Base-by-base conservation (phyloP, 139 green algal species). In the Limnomonas spitsbergensis region DNA sequence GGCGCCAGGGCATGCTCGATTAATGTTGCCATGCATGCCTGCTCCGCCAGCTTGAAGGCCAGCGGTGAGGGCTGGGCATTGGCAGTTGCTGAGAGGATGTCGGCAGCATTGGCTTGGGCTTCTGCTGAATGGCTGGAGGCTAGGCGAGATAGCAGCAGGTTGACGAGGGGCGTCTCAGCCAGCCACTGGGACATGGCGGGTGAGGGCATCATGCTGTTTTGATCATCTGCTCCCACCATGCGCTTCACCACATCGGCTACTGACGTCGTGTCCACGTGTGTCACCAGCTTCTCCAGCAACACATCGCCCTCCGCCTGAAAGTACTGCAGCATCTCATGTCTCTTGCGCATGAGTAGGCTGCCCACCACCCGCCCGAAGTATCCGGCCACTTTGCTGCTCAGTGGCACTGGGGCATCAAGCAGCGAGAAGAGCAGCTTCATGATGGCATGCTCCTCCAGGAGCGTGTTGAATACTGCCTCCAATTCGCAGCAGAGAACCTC, bases 401-500 rank as follows among this genome's bases (percentile, higher is more conserved):
- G 78, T 0, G 94, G 87, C 24, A 79, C 82, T 0, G 85, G 76
- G 14, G 61, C 27, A 54, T 96, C 75, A 3, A 98, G 68, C 40
- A 97, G 76, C 1, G 79, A 88, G 78, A 98, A 98, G 3, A 98
- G 89, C 52, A 88, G 77, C 7, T 81, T 77, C 83, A 98, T 89
- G 66, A 97, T 82, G 2, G 87, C 85, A 54, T 86, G 80, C 35
- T 95, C 83, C 36, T 93, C 91, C 39, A 97, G 77, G 56, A 99
- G 81, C 32, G 93, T 95, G 73, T 90, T 94, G 78, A 97, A 95
- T 4, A 99, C 91, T 35, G 88, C 88, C 78, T 99, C 95, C 72
- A 98, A 92, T 77, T 99, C 95, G 80, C 95, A 99, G 84, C 92
- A 97, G 53, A 98, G 94, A 52, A 98, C 89, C 81, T 99, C 95